A percentile compares a stretch with the other conserved stretches of the same genome.
These are phyloP conservation scores for Cymbopogon citratus DNA, from an alignment of 176 grass and related monocot genomes.

Conservation along the genomic window DNA sequence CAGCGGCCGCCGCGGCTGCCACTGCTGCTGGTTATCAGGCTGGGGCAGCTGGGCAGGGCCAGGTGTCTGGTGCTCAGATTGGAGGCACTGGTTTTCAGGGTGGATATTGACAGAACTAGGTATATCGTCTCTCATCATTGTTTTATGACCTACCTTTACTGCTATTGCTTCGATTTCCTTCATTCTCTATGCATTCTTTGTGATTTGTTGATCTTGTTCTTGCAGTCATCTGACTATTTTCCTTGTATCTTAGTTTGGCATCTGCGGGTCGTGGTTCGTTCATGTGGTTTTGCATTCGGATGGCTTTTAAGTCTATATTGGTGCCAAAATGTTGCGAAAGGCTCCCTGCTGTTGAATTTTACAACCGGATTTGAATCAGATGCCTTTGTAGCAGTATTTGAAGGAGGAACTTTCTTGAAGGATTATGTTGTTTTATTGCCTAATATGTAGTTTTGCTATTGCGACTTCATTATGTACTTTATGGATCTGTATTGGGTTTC, in stretches of 20 bases:
- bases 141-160: constrained; percentile 20
- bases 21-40: constrained; percentile 60
- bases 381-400: constrained; percentile 51
- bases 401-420: constrained; percentile 56
- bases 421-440: constrained; percentile 45
- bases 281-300: constrained; percentile 74
- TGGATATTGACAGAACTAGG: constrained; percentile 76
- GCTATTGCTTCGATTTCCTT: constrained; percentile 7
- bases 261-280: constrained; percentile 72
- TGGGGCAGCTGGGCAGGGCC: constrained; percentile 49
- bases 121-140: constrained; percentile 41
- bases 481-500: constrained; percentile 38
- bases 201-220: constrained; percentile 33
- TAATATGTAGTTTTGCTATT: constrained; percentile 35
- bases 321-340: constrained; percentile 69
- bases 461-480: constrained; percentile 38
- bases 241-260: constrained; percentile 66
- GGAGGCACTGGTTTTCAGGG: constrained; percentile 51
- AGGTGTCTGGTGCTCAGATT: constrained; percentile 48
- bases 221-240: constrained; percentile 50
- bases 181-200: constrained; percentile 26
- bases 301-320: constrained; percentile 84
- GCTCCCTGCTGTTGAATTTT: constrained; percentile 74
- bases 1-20: neutral
- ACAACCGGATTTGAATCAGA: constrained; percentile 47